Conservation (phyloP, 2,329 filamentous ascomycete genomes). For the Aspergillus pseudonomiae region DNA sequence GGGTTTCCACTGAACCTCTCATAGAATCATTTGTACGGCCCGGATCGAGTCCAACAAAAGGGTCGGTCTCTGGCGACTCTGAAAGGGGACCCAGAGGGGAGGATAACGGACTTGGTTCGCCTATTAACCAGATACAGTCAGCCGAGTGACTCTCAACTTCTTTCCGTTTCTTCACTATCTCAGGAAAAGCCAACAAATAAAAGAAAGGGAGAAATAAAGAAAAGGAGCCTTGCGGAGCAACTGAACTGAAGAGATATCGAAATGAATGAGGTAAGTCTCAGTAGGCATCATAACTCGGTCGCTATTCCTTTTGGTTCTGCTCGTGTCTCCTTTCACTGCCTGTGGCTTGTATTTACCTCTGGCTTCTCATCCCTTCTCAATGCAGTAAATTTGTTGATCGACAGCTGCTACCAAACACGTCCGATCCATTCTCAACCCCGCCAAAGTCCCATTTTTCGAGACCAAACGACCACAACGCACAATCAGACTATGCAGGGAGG, state of each 20-base stretch:
- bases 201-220: not conserved
- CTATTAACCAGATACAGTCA: slow-evolving; percentile 27
- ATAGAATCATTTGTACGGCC: slow-evolving; percentile 60
- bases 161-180: slow-evolving; percentile 4
- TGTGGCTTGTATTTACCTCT: not conserved
- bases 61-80: slow-evolving; percentile 38
- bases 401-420: not conserved
- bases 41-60: slow-evolving; percentile 51
- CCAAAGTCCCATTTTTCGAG: not conserved
- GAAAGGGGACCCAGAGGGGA: slow-evolving; percentile 41
- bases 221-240: not conserved
- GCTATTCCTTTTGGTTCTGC: not conserved
- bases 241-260: not conserved
- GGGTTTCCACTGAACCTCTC: slow-evolving; percentile 77
- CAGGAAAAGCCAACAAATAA: not conserved
- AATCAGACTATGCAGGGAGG: not conserved
- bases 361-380: not conserved
- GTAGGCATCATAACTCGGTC: not conserved
- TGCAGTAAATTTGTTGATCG: not conserved
- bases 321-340: slow-evolving; percentile 1
- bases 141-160: slow-evolving; percentile 11
- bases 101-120: slow-evolving; percentile 44
- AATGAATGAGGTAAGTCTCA: not conserved
- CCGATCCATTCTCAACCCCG: slow-evolving; percentile 1
- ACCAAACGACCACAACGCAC: not conserved